Evolutionary conservation across 2,329 filamentous ascomycete species (phyloP), one percentile per base, ranked within the genome.

Genomic region (Chalaropsis thielavioides): DNA sequence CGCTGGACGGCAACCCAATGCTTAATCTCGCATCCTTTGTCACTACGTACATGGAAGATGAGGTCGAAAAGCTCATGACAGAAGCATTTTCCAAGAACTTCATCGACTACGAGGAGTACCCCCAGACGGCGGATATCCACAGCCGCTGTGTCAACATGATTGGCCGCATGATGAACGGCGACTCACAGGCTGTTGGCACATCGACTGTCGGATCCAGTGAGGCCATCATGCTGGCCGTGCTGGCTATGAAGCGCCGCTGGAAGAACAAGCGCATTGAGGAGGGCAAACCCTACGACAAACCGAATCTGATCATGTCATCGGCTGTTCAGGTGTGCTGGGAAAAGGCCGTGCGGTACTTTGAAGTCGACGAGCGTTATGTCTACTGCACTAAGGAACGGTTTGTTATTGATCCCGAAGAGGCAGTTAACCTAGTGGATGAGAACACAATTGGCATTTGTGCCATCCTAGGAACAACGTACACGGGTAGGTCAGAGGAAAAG

Each of bases 191-290:
- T 59, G 84, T 96, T 73, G 92, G 92, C 49, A 96, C 92, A 0
- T 92, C 88, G 4, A 92, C 88, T 51, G 86, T 96, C 67, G 92
- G 92, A 59, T 92, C 88, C 67, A 95, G 90, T 63, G 92, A 97
- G 74, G 89, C 88, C 71, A 91, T 92, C 76, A 89, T 90, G 87
- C 81, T 91, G 44, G 86, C 78, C 54, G 87, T 90, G 1, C 79
- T 96, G 43, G 92, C 92, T 70, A 96, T 96, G 91, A 96, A 96
- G 83, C 90, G 87, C 78, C 84, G 87, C 71, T 97, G 92, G 92
- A 86, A 89, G 78, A 91, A 94, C 75, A 86, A 86, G 77, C 86
- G 90, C 70, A 83, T 87, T 73, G 90, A 88, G 3, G 89, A 84
- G 70, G 92, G 91, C 68, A 94, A 95, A 78, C 83, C 90, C 64